These are phyloP conservation scores for Byssochlamys sp. DNA, from an alignment of 2,329 filamentous ascomycete species.

Conservation along the genomic window DNA sequence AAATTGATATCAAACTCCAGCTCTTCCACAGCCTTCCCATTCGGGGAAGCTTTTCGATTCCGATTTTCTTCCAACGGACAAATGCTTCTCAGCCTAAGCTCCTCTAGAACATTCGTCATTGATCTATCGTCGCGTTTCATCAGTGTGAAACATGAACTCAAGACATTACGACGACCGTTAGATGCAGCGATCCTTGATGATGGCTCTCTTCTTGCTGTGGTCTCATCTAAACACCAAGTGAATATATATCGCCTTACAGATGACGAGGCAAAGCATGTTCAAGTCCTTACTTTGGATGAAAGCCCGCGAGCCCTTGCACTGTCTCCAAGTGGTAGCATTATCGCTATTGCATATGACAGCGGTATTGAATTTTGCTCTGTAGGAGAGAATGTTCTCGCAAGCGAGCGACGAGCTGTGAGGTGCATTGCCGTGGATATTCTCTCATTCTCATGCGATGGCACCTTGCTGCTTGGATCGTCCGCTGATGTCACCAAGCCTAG, in stretches of 20 bases:
- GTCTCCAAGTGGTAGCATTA: slow-evolving; percentile 69
- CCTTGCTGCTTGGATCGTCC: slow-evolving; percentile 68
- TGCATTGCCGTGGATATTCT: slow-evolving; percentile 66
- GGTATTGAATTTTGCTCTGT: slow-evolving; percentile 82
- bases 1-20: slow-evolving; percentile 76
- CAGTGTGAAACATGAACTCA: slow-evolving; percentile 64
- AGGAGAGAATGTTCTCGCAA: slow-evolving; percentile 51
- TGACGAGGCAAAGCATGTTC: slow-evolving; percentile 58
- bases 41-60: slow-evolving; percentile 78
- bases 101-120: slow-evolving; percentile 71
- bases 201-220: slow-evolving; percentile 64
- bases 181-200: slow-evolving; percentile 72
- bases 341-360: slow-evolving; percentile 76
- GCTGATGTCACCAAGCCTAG: slow-evolving; percentile 54
- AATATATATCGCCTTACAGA: slow-evolving; percentile 68
- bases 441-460: slow-evolving; percentile 67
- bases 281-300: slow-evolving; percentile 68
- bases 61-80: slow-evolving; percentile 66
- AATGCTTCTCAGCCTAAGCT: slow-evolving; percentile 70
- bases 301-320: slow-evolving; percentile 68
- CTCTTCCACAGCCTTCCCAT: slow-evolving; percentile 67
- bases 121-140: slow-evolving; percentile 54
- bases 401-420: slow-evolving; percentile 65
- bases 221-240: slow-evolving; percentile 73
- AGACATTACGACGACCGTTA: slow-evolving; percentile 64